Evolutionary conservation across 2,329 filamentous ascomycete species (phyloP).

Genomic region (Pseudocercospora ulei): DNA sequence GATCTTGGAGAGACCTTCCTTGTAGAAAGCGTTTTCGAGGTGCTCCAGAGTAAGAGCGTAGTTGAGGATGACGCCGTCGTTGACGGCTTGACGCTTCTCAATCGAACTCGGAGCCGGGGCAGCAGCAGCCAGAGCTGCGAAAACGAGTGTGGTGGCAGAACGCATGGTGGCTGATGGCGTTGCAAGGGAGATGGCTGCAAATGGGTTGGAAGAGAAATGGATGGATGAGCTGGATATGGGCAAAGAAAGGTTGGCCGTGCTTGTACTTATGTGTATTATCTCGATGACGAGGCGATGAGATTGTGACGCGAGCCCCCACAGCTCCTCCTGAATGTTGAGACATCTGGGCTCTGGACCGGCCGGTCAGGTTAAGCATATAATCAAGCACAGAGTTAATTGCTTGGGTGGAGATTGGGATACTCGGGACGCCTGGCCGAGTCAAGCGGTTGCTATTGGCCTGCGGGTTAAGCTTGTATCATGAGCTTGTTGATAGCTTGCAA

Average conservation of each 20-base stretch:
- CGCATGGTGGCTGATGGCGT: slow-evolving; percentile 17
- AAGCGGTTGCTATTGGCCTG: not conserved
- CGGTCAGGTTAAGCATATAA: slow-evolving; percentile 6
- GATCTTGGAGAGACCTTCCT: slow-evolving; percentile 51
- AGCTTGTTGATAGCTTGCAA: not conserved
- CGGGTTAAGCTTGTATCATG: not conserved
- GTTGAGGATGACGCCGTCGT: slow-evolving; percentile 34
- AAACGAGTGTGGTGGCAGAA: slow-evolving; percentile 16
- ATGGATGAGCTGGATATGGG: not conserved
- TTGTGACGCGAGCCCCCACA: slow-evolving; percentile 1
- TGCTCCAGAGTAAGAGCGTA: slow-evolving; percentile 42
- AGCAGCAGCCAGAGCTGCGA: slow-evolving; percentile 21
- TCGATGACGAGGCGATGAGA: slow-evolving; percentile 4
- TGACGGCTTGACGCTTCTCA: slow-evolving; percentile 19
- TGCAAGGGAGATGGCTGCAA: not conserved
- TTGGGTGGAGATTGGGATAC: not conserved
- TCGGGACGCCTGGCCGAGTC: not conserved
- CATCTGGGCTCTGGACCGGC: slow-evolving; percentile 1
- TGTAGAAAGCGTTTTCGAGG: slow-evolving; percentile 54
- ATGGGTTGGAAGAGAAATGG: not conserved
- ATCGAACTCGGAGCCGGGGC: slow-evolving; percentile 12
- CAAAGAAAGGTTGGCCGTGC: not conserved
- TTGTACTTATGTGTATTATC: slow-evolving; percentile 3
- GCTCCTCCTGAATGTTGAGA: not conserved
- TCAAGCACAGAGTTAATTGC: slow-evolving; percentile 6